Base-by-base conservation (phyloP, 768 basidiomycete genomes). In the Trametes punicea region DNA sequence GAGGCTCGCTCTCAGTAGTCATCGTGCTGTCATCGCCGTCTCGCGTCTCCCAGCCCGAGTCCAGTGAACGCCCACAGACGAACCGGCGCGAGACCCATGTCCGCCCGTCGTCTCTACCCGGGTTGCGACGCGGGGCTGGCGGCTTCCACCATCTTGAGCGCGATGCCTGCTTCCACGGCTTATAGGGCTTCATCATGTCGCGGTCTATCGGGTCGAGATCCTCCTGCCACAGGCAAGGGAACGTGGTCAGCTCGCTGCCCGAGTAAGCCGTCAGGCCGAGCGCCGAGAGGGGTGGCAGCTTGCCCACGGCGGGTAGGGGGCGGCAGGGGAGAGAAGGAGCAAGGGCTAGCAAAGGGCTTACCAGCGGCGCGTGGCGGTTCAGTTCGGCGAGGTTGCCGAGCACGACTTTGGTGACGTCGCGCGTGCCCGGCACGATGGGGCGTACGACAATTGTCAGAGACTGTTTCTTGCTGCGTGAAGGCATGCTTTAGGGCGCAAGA, bases 391-490 rank as follows among this genome's bases (percentile, higher is more conserved):
- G 47, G 15, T 26, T 49, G 11, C 52, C 52, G 25, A 54, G 42
- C 2, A 59, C 46, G 6, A 16, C 27, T 25, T 59, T 59, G 30
- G 46, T 48, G 16, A 41, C 26, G 2, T 26, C 18, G 13, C 33
- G 30, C 3, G 23, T 26, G n/a, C 57, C 57, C 25, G 13, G 56
- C 46, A 31, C 23, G 38, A 58, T 46, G 38, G 50, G 39, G 16
- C 56, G 56, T 9, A 58, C 57, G 33, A 54, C 52, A 34, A 50
- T 46, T 3, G 20, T 48, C 31, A 16, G 6, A 7, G 21, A 13
- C 15, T 47, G 46, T 16, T 49, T 56, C 44, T 56, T 56, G 46
- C 42, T 45, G 42, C 51, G 51, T n/a, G 41, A 44, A 33, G 51
- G 51, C 51, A 52, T 51, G n/a, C n/a, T n/a, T n/a, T n/a, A n/a